A percentile compares a stretch with the other conserved stretches of the same genome.
phyloP scores from a whole-genome alignment of 345 rosid genomes.

The Conringia planisiliqua region DNA sequence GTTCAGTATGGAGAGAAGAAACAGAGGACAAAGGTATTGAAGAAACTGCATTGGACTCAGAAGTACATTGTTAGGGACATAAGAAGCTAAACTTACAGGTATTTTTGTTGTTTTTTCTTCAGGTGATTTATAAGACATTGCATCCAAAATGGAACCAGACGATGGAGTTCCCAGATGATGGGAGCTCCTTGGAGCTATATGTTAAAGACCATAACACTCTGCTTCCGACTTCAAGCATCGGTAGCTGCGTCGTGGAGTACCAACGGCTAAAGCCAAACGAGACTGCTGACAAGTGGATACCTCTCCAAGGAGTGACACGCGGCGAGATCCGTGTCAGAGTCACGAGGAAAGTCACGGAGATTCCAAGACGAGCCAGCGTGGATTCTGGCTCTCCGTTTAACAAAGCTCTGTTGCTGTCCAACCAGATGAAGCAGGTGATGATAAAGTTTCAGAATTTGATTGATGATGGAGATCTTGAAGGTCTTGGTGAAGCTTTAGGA shows the following conservation, averaged over 20 bases:
- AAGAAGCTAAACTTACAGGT: not conserved
- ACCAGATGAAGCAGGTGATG: conserved; percentile 65
- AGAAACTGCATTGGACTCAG: not conserved
- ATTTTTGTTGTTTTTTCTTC: conserved; percentile 1
- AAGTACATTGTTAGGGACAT: not conserved
- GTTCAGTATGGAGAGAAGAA: conserved; percentile 81
- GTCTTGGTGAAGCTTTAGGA: conserved; percentile 48
- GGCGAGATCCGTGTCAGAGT: conserved; percentile 84
- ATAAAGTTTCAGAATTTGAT: conserved; percentile 53
- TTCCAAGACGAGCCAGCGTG: conserved; percentile 43
- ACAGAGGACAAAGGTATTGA: conserved; percentile 78
- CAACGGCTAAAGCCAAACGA: conserved; percentile 77
- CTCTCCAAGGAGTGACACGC: conserved; percentile 85
- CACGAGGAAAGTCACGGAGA: conserved; percentile 69
- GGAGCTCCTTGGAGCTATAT: conserved; percentile 67
- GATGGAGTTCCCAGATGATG: conserved; percentile 82
- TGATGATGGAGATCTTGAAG: conserved; percentile 66
- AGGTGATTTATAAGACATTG: conserved; percentile 79
- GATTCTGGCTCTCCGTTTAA: conserved; percentile 55
- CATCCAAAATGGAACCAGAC: conserved; percentile 89
- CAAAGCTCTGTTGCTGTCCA: conserved; percentile 45
- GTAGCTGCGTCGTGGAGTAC: conserved; percentile 82
- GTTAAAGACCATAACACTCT: conserved; percentile 89
- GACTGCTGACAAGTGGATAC: conserved; percentile 91
- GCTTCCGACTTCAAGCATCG: conserved; percentile 80